phyloP scores from a whole-genome alignment of 1,284 basidiomycete species.

The Polyporus tsugae region DNA sequence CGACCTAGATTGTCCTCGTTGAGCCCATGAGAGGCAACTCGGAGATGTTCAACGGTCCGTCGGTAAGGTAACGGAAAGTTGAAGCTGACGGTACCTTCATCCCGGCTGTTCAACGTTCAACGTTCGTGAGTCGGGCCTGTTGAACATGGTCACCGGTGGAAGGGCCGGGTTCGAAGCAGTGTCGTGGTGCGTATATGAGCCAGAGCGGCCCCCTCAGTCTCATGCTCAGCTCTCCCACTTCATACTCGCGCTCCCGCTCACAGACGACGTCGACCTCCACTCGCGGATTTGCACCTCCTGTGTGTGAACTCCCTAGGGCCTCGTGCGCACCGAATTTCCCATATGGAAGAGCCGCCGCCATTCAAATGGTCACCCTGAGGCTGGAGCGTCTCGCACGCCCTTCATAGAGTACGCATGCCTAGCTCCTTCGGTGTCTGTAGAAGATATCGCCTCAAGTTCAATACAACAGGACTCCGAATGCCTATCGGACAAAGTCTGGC shows the following conservation, averaged over 20 bases:
- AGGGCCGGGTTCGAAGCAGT: neutral
- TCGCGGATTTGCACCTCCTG: neutral
- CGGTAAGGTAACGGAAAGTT: neutral
- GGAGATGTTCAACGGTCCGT: neutral
- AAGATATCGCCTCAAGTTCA: neutral
- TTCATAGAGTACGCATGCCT: constrained; percentile 22
- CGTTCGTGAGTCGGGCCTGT: neutral
- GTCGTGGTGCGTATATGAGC: constrained; percentile 14
- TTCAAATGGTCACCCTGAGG: neutral
- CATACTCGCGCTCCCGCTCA: neutral
- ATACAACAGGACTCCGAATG: neutral
- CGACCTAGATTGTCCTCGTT: neutral
- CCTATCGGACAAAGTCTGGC: neutral
- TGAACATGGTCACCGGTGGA: neutral
- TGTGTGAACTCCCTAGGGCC: neutral
- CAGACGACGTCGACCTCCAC: neutral
- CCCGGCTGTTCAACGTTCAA: neutral
- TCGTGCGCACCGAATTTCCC: constrained; percentile 7
- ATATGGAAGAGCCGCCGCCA: constrained; percentile 11
- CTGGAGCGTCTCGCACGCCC: constrained; percentile 18
- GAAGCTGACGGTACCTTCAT: constrained; percentile 7
- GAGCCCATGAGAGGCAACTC: constrained; percentile 1
- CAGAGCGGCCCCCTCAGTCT: neutral
- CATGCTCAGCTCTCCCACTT: neutral
- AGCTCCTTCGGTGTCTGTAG: constrained; percentile 12